Conservation (phyloP, 805 yeast species). For the Dipodascopsis tothii region DNA sequence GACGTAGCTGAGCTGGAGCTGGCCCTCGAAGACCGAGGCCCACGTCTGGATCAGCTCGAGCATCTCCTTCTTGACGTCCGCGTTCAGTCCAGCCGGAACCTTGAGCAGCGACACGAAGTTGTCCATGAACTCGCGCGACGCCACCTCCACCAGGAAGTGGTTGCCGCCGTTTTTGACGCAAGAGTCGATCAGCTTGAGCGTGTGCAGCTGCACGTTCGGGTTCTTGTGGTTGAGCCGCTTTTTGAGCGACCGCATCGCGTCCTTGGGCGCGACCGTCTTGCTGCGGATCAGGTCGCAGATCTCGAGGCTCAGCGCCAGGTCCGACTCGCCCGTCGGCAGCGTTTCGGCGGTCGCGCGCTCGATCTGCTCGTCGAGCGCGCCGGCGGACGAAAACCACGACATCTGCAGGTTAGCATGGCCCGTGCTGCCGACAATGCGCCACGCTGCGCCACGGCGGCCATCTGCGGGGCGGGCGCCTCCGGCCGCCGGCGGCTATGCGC, state of each 20-base stretch:
- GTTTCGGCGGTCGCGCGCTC: slow-evolving; percentile 76
- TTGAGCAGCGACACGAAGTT: slow-evolving; percentile 47
- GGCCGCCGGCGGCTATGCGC: no score
- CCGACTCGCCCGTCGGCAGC: slow-evolving; percentile 88
- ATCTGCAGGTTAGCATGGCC: no score
- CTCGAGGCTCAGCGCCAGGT: slow-evolving; percentile 63
- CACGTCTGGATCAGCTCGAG: slow-evolving; percentile 66
- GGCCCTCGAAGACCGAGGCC: slow-evolving; percentile 64
- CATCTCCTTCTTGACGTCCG: slow-evolving; percentile 52
- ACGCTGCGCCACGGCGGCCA: no score
- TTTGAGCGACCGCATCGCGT: slow-evolving; percentile 78
- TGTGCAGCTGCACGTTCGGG: slow-evolving; percentile 71
- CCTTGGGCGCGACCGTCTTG: slow-evolving; percentile 68
- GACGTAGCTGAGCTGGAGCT: slow-evolving; percentile 58
- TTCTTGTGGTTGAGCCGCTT: slow-evolving; percentile 62
- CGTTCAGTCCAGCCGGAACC: slow-evolving; percentile 35
- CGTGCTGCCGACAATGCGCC: no score
- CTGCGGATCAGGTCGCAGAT: slow-evolving; percentile 80
- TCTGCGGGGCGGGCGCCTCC: no score
- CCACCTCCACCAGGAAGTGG: slow-evolving; percentile 70
- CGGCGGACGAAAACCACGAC: slow-evolving; percentile 20
- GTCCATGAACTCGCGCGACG: slow-evolving; percentile 81
- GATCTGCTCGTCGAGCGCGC: slow-evolving; percentile 33
- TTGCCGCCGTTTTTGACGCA: slow-evolving; percentile 90
- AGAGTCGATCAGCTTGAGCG: slow-evolving; percentile 64